Conservation (phyloP, 441 rosid species). For the Pelargonium cotyledonis region DNA sequence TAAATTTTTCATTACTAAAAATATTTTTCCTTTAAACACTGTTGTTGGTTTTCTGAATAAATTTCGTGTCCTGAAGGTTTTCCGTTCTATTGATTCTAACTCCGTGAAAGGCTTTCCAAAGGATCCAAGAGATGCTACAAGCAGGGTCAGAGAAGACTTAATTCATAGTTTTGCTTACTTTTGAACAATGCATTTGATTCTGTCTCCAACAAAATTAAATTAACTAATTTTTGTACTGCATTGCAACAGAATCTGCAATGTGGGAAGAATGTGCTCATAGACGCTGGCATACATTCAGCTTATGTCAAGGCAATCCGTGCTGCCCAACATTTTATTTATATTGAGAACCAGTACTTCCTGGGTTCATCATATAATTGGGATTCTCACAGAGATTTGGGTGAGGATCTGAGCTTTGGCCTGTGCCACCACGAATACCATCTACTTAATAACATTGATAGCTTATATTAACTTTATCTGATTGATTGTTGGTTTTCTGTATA, state of each 20-base stretch:
- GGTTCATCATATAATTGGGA: conserved; percentile 90
- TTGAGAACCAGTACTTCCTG: conserved; percentile 94
- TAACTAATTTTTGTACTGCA: conserved; percentile 14
- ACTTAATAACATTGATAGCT: neutral
- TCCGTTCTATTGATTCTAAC: conserved; percentile 93
- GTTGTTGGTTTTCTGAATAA: neutral
- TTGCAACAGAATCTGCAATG: conserved; percentile 73
- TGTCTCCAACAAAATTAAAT: too few species aligned
- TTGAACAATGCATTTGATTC: neutral
- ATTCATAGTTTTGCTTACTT: neutral
- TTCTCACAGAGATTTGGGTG: conserved; percentile 69
- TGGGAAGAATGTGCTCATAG: conserved; percentile 88
- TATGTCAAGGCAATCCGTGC: conserved; percentile 94
- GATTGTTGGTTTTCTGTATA: neutral
- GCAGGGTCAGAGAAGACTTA: conserved; percentile 41
- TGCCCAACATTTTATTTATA: conserved; percentile 92
- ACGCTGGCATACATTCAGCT: conserved; percentile 99
- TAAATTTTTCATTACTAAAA: too few species aligned
- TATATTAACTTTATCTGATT: neutral
- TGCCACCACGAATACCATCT: neutral
- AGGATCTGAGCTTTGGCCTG: conserved; percentile 1
- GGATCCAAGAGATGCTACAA: conserved; percentile 71
- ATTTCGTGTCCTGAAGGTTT: conserved; percentile 45
- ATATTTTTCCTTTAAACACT: neutral
- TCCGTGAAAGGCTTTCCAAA: conserved; percentile 87